Conservation (phyloP, 352 stramenopile species). For the Phytopythium sindhum region DNA sequence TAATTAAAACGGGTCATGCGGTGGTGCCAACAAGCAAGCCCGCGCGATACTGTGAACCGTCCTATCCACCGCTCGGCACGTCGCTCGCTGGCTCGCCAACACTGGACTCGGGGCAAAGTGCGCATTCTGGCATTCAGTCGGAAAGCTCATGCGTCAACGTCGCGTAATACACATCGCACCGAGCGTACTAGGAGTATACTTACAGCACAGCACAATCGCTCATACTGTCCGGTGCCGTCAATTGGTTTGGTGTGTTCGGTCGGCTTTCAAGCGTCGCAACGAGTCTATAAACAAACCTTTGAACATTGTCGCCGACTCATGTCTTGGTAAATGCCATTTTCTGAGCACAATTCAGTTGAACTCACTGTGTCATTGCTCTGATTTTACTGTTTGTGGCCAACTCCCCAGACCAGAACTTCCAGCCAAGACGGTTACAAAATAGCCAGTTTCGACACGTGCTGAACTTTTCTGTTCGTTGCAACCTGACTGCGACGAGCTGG, state of each 20-base stretch:
- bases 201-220: too few relatives aligned
- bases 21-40: background rate
- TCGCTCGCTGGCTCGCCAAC: background rate
- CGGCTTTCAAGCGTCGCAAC: background rate
- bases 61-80: background rate
- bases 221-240: background rate
- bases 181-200: too few relatives aligned
- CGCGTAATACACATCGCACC: too few relatives aligned
- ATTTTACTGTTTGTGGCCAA: background rate
- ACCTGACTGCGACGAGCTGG: background rate
- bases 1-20: too few relatives aligned
- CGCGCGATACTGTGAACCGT: background rate
- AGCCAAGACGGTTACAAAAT: background rate
- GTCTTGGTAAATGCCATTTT: background rate
- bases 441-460: background rate
- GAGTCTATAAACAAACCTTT: background rate
- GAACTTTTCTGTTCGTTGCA: conserved; percentile 9
- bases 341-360: background rate
- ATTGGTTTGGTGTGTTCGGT: background rate
- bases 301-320: too few relatives aligned
- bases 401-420: background rate
- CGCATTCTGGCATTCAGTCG: too few relatives aligned
- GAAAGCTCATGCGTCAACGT: too few relatives aligned
- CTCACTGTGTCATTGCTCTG: background rate
- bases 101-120: too few relatives aligned